Conservation (phyloP, 2,329 filamentous ascomycete genomes). For the Aureobasidium sp. region DNA sequence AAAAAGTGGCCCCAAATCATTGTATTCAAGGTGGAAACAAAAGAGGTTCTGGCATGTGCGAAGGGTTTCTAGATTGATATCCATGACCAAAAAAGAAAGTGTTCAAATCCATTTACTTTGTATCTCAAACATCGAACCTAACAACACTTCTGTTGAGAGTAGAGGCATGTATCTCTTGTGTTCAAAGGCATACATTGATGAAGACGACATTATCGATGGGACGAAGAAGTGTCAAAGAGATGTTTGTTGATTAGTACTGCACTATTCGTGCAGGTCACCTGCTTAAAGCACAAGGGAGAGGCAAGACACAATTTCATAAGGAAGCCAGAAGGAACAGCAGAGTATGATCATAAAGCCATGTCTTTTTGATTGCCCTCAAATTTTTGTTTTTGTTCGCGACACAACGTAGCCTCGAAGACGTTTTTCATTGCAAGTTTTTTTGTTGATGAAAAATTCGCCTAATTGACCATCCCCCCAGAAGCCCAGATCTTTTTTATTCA, state of each 20-base stretch:
- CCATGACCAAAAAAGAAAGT: constrained; percentile 1
- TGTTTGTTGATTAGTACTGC: neutral
- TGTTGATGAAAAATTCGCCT: constrained; percentile 13
- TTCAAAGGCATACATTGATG: neutral
- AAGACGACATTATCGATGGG: neutral
- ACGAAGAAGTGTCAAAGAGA: neutral
- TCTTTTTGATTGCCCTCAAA: constrained; percentile 11
- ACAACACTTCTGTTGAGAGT: neutral
- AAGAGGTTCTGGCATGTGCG: neutral
- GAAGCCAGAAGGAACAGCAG: neutral
- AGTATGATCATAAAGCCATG: constrained; percentile 15
- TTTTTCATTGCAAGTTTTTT: constrained; percentile 14
- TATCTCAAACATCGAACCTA: neutral
- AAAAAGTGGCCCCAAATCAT: neutral
- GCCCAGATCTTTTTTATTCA: constrained; percentile 4
- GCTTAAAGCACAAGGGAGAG: neutral
- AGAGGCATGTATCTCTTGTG: neutral
- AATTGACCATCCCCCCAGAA: constrained; percentile 10
- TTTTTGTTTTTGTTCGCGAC: constrained; percentile 8
- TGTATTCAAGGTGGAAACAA: neutral
- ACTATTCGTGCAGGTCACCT: neutral
- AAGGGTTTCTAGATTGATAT: neutral
- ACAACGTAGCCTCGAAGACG: constrained; percentile 15
- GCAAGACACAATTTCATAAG: neutral
- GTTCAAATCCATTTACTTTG: neutral